Base-by-base conservation (phyloP, 352 stramenopile genomes). In the Phytopythium helicoides region DNA sequence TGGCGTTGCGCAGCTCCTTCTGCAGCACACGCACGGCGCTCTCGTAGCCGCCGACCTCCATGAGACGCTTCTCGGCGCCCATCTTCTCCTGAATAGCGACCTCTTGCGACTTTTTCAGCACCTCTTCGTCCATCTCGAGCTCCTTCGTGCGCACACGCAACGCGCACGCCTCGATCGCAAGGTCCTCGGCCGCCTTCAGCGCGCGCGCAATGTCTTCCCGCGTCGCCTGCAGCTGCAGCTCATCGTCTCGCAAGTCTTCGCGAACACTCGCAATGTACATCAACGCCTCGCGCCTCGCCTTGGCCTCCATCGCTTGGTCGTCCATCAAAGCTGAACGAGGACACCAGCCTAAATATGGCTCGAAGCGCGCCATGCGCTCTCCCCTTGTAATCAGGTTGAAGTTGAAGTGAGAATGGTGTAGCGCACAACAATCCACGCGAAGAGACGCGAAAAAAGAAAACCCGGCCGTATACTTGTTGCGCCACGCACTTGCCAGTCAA, bases 21-120 rank as follows among this genome's bases (percentile, higher is more conserved):
- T 81, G 76, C 28, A 86, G 64, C 45, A 74, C 59, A 3, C 78
- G 73, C 54, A 86, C 71, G 7, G 74, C 65, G 25, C 70, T 72
- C 36, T 90, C 75, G 49, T 81, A 74, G 28, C 80, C 76, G 25
- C 80, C 80, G 18, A 88, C 67, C 40, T 87, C 76, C 54, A 81
- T 78, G 0, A 90, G 61, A 11, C 72, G 65, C 53, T 82, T 80
- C 61, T 90, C 76, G 0, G 76, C 69, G 5, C 73, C 52, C 28
- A 87, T 55, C 33, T 79, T 87, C 44, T 77, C 68, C 39, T 74
- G 58, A n/a, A 86, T 66, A 1, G 76, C 75, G 0, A 68, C 57
- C 4, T 69, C 58, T 31, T 90, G 74, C 0, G 66, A 78, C 47
- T 68, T 45, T 19, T 68, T 70, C 3, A 88, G 56, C 4, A 71